Conservation (phyloP, 2,329 filamentous ascomycete genomes). For the Talaromyces marneffei region DNA sequence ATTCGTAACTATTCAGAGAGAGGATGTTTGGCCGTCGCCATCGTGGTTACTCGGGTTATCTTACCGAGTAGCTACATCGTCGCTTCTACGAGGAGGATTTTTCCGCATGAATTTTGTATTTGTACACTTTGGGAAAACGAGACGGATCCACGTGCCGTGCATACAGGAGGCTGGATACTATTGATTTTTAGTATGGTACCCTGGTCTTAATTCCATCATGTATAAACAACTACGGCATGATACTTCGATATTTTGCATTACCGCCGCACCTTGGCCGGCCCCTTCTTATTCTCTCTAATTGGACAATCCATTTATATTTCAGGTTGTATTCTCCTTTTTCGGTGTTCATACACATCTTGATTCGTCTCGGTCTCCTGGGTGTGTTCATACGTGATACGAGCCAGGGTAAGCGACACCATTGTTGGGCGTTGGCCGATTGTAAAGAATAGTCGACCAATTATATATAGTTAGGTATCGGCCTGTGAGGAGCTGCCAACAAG, state of each 20-base stretch:
- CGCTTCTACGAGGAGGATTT: not conserved
- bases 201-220: not conserved
- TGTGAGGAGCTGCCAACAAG: conserved; percentile 4
- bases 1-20: not conserved
- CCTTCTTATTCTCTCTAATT: not conserved
- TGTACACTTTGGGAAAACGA: not conserved
- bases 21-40: not conserved
- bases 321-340: not conserved
- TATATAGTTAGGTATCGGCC: not conserved
- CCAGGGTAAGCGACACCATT: not conserved
- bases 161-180: not conserved
- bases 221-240: not conserved
- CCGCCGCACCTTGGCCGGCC: not conserved
- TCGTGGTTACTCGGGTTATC: not conserved
- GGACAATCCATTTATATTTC: not conserved
- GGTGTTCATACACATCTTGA: not conserved
- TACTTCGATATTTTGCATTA: not conserved
- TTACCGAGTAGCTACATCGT: not conserved
- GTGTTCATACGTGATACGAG: not conserved
- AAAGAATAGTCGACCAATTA: not conserved
- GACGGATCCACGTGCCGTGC: not conserved
- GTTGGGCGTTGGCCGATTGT: not conserved
- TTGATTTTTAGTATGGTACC: not conserved
- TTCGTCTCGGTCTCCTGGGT: not conserved
- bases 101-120: not conserved